These are phyloP conservation scores for Geranium brycei DNA, from an alignment of 345 rosid genomes.

Conservation along the genomic window DNA sequence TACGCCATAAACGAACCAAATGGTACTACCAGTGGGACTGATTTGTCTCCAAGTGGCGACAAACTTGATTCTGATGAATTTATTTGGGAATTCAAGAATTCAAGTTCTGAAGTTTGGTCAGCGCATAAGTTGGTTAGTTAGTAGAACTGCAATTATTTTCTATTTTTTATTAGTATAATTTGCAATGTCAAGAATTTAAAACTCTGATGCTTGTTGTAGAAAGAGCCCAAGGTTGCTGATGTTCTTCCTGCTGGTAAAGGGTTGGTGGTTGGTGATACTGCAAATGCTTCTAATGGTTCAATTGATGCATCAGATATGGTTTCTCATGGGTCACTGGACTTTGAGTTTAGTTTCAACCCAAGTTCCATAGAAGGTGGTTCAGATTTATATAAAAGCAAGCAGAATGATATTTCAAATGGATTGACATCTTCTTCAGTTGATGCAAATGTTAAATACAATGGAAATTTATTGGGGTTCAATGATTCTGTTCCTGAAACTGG, in stretches of 20 bases:
- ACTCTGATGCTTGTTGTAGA: neutral
- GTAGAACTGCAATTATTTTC: neutral
- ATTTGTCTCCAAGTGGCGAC: slow-evolving; percentile 3
- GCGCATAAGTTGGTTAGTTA: neutral
- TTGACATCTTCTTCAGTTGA: slow-evolving; percentile 6
- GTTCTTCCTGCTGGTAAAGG: neutral
- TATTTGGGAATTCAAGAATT: slow-evolving; percentile 15
- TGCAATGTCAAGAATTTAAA: neutral
- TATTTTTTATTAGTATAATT: too few relatives aligned
- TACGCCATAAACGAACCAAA: slow-evolving; percentile 15
- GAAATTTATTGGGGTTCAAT: slow-evolving; percentile 38
- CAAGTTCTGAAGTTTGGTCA: neutral
- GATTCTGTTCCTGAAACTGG: slow-evolving; percentile 28
- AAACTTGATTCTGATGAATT: slow-evolving; percentile 3
- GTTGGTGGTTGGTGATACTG: neutral
- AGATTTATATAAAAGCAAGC: slow-evolving; percentile 4
- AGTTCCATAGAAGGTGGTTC: neutral
- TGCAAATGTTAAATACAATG: slow-evolving; percentile 17
- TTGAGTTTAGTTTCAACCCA: slow-evolving; percentile 5
- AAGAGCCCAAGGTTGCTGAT: neutral
- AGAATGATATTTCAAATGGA: slow-evolving; percentile 3
- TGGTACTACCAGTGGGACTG: slow-evolving; percentile 8
- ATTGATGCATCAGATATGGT: neutral
- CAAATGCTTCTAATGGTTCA: neutral
- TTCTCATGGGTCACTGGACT: slow-evolving; percentile 5